phyloP scores from a whole-genome alignment of 148 eudicot genomes.

The Beta vulgaris region DNA sequence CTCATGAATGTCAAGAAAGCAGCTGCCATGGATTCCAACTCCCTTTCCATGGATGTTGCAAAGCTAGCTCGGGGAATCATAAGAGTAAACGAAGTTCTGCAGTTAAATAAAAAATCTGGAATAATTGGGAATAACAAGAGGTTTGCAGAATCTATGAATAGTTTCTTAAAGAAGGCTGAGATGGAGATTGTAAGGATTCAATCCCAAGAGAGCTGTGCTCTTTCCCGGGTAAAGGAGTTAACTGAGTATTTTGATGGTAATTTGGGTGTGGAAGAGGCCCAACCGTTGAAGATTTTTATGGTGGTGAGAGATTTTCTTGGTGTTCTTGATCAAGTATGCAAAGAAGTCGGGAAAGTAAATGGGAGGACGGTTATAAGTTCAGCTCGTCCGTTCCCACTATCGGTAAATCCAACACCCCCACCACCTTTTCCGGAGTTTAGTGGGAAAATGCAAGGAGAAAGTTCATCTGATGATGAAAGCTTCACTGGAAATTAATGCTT shows the following conservation, averaged over 20 bases:
- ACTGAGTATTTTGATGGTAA: constrained; percentile 85
- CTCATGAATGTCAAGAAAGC: constrained; percentile 78
- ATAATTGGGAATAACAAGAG: constrained; percentile 27
- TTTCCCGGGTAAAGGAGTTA: constrained; percentile 62
- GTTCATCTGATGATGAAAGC: constrained; percentile 25
- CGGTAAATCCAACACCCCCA: constrained; percentile 35
- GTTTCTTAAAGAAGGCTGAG: constrained; percentile 56
- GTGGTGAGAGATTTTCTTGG: constrained; percentile 82
- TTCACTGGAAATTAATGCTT: neutral
- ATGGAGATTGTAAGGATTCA: constrained; percentile 43
- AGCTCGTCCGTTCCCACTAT: constrained; percentile 27
- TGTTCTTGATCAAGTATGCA: constrained; percentile 77
- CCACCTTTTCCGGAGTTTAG: constrained; percentile 51
- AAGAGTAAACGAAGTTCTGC: constrained; percentile 49
- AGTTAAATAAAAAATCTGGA: constrained; percentile 37
- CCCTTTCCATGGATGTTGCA: constrained; percentile 43
- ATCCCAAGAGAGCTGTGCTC: constrained; percentile 44
- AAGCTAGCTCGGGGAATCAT: constrained; percentile 47
- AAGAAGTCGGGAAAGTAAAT: constrained; percentile 76
- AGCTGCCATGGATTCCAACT: constrained; percentile 61
- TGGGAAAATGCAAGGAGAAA: constrained; percentile 22
- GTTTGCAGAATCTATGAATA: constrained; percentile 54
- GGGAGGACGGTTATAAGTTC: constrained; percentile 61
- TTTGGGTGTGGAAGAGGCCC: constrained; percentile 64
- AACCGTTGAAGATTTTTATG: constrained; percentile 62